Evolutionary conservation across 2,329 filamentous ascomycete genomes (phyloP).

Genomic region (Pseudopithomyces maydicus): DNA sequence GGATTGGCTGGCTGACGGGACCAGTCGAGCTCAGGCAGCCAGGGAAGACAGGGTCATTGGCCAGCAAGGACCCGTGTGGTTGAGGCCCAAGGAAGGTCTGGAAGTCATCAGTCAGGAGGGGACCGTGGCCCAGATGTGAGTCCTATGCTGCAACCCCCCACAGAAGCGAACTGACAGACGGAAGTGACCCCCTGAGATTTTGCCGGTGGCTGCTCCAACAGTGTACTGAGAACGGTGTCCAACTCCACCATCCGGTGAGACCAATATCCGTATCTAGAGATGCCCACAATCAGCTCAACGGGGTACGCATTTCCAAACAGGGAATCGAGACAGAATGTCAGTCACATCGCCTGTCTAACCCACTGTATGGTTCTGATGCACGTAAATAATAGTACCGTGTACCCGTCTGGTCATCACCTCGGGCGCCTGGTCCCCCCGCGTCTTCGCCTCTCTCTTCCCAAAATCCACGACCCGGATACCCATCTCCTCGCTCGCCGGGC

Average conservation of each 20-base stretch:
- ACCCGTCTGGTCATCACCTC: conserved; percentile 69
- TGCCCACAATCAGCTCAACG: conserved; percentile 55
- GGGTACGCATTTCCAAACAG: conserved; percentile 57
- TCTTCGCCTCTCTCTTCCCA: conserved; percentile 71
- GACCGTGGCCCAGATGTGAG: conserved; percentile 69
- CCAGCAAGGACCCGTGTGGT: conserved; percentile 59
- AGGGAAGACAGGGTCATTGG: conserved; percentile 38
- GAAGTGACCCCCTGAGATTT: conserved; percentile 68
- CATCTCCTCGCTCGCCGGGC: conserved; percentile 68
- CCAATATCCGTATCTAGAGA: conserved; percentile 61
- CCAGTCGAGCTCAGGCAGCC: conserved; percentile 64
- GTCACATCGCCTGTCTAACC: background rate
- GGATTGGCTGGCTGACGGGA: conserved; percentile 70
- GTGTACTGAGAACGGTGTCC: conserved; percentile 65
- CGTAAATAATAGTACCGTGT: conserved; percentile 58
- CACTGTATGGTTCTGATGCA: conserved; percentile 7
- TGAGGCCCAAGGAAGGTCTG: conserved; percentile 62
- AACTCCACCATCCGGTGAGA: conserved; percentile 67
- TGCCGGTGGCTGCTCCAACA: conserved; percentile 68
- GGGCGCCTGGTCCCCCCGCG: conserved; percentile 71
- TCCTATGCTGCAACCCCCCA: background rate
- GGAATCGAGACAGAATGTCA: conserved; percentile 52
- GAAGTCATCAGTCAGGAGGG: conserved; percentile 66
- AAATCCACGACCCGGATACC: conserved; percentile 58
- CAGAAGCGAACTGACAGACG: conserved; percentile 5